Percentiles rank a stretch among this genome's conserved stretches.
phyloP scores from a whole-genome alignment of 208 protist species.

The Endotrypanum monterogeii region DNA sequence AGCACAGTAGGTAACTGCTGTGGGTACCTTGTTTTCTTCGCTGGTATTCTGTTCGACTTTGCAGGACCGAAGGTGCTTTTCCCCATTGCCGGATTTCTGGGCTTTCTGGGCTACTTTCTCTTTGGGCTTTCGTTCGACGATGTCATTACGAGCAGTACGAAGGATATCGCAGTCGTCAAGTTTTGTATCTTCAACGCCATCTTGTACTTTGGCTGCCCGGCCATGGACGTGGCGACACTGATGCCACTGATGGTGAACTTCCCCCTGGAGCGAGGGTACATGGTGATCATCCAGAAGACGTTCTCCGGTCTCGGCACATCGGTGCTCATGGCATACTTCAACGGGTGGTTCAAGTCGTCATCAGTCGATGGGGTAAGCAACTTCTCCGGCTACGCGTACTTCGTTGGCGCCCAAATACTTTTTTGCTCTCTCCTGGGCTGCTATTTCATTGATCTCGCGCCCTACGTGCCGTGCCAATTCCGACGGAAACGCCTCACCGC shows the following conservation, averaged over 20 bases:
- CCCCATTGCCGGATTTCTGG: conserved; percentile 38
- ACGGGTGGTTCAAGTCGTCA: conserved; percentile 60
- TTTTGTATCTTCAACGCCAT: conserved; percentile 75
- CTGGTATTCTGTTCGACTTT: conserved; percentile 77
- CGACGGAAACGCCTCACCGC: conserved; percentile 37
- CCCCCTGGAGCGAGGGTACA: conserved; percentile 69
- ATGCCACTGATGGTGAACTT: conserved; percentile 89
- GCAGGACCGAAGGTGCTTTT: conserved; percentile 61
- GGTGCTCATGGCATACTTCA: conserved; percentile 80
- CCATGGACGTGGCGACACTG: conserved; percentile 63
- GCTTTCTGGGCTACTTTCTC: conserved; percentile 61
- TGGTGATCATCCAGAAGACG: conserved; percentile 83
- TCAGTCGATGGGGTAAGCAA: conserved; percentile 34
- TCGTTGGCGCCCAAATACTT: conserved; percentile 48
- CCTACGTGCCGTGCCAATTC: conserved; percentile 61
- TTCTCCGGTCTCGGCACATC: conserved; percentile 80
- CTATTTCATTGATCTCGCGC: conserved; percentile 56
- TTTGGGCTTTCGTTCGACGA: conserved; percentile 70
- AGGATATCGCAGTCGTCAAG: conserved; percentile 41
- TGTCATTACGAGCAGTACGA: conserved; percentile 40
- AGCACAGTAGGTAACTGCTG: conserved; percentile 76
- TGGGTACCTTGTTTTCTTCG: conserved; percentile 61
- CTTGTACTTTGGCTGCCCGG: conserved; percentile 57
- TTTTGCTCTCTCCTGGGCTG: conserved; percentile 37
- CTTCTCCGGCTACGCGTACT: conserved; percentile 65